phyloP scores from a whole-genome alignment of 176 grass and related monocot genomes.

The Oryza nivara region DNA sequence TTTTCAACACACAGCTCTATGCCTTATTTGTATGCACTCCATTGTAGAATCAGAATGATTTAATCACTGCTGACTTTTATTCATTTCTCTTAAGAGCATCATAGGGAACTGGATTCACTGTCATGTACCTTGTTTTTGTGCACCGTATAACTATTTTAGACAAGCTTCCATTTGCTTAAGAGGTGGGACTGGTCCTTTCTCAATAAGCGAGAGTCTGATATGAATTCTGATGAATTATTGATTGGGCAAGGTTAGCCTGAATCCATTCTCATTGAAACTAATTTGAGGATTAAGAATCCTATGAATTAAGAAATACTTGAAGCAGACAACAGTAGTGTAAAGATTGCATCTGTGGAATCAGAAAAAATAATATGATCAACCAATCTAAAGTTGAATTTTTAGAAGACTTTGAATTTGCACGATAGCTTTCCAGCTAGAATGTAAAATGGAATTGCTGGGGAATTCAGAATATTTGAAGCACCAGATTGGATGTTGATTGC shows the following conservation, averaged over 20 bases:
- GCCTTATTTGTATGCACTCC: not conserved
- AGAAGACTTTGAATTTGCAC: slow-evolving; percentile 12
- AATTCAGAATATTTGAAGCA: slow-evolving; percentile 25
- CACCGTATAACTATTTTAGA: not conserved
- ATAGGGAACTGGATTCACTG: not conserved
- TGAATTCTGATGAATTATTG: not conserved
- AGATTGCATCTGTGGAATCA: not conserved
- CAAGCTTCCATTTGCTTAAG: slow-evolving; percentile 7
- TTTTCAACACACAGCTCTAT: not conserved
- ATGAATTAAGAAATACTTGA: not conserved
- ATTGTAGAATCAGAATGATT: slow-evolving; percentile 6
- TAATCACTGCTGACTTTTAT: not conserved
- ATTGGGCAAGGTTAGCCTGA: not conserved
- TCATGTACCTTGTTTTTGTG: not conserved
- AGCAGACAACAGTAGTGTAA: not conserved
- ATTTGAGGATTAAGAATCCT: not conserved
- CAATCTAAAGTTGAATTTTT: slow-evolving; percentile 20
- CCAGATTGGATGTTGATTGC: slow-evolving; percentile 26
- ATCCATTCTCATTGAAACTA: slow-evolving; percentile 17
- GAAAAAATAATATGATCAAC: not conserved
- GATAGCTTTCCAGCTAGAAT: slow-evolving; percentile 20
- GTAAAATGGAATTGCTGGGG: not conserved
- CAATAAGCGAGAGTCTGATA: not conserved
- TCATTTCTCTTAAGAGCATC: not conserved
- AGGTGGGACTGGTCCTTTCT: not conserved